These are phyloP conservation scores for Candida sojae DNA, from an alignment of 1,139 yeast genomes.

Conservation along the genomic window DNA sequence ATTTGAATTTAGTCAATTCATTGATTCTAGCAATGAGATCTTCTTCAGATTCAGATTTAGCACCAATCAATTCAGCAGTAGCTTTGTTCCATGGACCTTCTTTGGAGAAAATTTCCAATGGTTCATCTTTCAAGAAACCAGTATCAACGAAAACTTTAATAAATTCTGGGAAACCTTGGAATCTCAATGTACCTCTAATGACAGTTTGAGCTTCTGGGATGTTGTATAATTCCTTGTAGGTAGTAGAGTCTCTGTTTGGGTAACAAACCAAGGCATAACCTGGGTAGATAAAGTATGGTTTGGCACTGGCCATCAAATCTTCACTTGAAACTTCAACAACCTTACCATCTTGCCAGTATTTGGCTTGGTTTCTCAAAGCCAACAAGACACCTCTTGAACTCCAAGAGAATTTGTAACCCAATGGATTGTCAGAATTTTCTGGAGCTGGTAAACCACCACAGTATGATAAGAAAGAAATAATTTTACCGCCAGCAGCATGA, in stretches of 20 bases:
- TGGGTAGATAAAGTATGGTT: slow-evolving; percentile 94
- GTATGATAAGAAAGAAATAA: slow-evolving; percentile 89
- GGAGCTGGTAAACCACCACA: slow-evolving; percentile 99
- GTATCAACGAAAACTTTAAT: slow-evolving; percentile 92
- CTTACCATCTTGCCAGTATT: slow-evolving; percentile 84
- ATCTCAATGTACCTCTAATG: slow-evolving; percentile 94
- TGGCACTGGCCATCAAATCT: slow-evolving; percentile 92
- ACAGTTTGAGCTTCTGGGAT: slow-evolving; percentile 98
- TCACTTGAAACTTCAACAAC: slow-evolving; percentile 79
- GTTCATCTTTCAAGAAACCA: slow-evolving; percentile 85
- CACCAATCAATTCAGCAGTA: slow-evolving; percentile 71
- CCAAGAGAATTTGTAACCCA: slow-evolving; percentile 99
- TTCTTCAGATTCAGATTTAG: slow-evolving; percentile 65
- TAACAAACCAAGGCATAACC: slow-evolving; percentile 94
- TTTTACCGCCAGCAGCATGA: slow-evolving; percentile 87
- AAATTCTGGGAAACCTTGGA: slow-evolving; percentile 98
- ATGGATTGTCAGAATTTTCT: slow-evolving; percentile 94
- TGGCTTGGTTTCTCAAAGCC: slow-evolving; percentile 92
- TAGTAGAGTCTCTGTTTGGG: slow-evolving; percentile 97
- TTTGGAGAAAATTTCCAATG: slow-evolving; percentile 53
- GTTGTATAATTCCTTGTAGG: slow-evolving; percentile 84
- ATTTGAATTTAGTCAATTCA: slow-evolving; percentile 77
- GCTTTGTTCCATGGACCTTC: slow-evolving; percentile 89
- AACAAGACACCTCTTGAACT: slow-evolving; percentile 96
- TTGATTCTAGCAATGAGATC: slow-evolving; percentile 78